These are phyloP conservation scores for Fusarium nisikadoi DNA, from an alignment of 2,329 filamentous ascomycete genomes.

Conservation along the genomic window DNA sequence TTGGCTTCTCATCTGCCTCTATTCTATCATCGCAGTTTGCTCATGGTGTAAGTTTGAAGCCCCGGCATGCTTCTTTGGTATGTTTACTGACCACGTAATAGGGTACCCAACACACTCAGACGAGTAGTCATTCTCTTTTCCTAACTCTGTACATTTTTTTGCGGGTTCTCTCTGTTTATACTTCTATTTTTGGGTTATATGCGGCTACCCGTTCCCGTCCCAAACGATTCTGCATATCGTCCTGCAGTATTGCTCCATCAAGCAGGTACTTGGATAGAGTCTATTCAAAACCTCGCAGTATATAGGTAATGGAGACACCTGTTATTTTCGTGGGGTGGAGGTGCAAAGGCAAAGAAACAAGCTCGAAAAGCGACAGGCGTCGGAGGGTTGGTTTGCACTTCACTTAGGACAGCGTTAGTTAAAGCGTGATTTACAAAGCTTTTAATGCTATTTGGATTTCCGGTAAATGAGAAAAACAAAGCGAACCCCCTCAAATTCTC, in stretches of 20 bases:
- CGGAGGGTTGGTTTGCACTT: not conserved
- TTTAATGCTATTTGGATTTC: not conserved
- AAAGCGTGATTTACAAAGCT: not conserved
- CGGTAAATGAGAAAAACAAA: not conserved
- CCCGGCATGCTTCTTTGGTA: not conserved
- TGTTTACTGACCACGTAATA: slow-evolving; percentile 18
- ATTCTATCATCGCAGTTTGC: slow-evolving; percentile 80
- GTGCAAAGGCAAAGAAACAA: not conserved
- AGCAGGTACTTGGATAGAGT: slow-evolving; percentile 3
- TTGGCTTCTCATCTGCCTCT: slow-evolving; percentile 78
- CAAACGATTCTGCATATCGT: not conserved
- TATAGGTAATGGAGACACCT: not conserved
- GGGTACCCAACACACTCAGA: slow-evolving; percentile 35
- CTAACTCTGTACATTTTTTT: not conserved
- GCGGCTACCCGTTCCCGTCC: not conserved
- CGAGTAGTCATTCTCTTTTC: not conserved
- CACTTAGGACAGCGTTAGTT: not conserved
- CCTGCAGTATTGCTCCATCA: not conserved
- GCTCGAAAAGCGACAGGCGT: slow-evolving; percentile 7
- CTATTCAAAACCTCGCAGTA: not conserved
- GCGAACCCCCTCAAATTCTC: not conserved
- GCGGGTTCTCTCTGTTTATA: not conserved
- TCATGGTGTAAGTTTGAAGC: slow-evolving; percentile 65
- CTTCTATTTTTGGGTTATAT: not conserved
- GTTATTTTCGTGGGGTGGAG: not conserved